Base-by-base conservation (phyloP, 2,329 filamentous ascomycete species). In the Neofusicoccum kwambonambiense region DNA sequence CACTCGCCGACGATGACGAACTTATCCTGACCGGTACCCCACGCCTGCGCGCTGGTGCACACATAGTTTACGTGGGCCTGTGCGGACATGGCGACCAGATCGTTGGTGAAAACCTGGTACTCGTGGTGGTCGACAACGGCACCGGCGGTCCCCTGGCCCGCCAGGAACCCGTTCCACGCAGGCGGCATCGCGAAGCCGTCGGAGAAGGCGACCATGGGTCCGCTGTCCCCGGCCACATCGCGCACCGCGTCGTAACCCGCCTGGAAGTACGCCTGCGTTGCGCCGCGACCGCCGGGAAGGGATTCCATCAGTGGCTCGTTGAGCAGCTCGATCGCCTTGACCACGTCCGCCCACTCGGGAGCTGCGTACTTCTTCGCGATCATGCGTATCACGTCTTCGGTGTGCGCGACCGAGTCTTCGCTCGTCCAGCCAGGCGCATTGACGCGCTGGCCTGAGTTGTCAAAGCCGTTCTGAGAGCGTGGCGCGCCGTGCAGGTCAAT, bases 1-100 rank as follows among this genome's bases (percentile, higher is more conserved):
- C 88, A 90, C 73, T 91, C 89, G 47, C 89, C 89, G 6, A 89
- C 83, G 64, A 90, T 78, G 19, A 85, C 83, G 82, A 85, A 88
- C 74, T 90, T 90, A 73, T 90, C 87, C 3, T 80, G 78, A 34
- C 80, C 78, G 9, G 44, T 44, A 4, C 75, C 74, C 65, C 86
- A 86, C 8, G 75, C 71, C 2, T 75, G 72, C 2, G 80, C 81
- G 68, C 84, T 83, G 61, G 78, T 80, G 77, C 88, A 90, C 60
- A 85, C 86, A 31, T 77, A 75, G 64, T 82, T 75, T 49, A 84
- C 76, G 69, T 90, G 89, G 62, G 85, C 72, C 68, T 79, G 77
- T 4, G 82, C 81, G 39, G 79, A 75, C 73, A 85, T 74, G 19
- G 80, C 79, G 31, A 89, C 77, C 27, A 84, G 78, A 0, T 76